Evolutionary conservation across 176 grass and related monocot genomes (phyloP), one percentile per base, ranked within the genome.

Genomic region (Bolboschoenus planiculmis): DNA sequence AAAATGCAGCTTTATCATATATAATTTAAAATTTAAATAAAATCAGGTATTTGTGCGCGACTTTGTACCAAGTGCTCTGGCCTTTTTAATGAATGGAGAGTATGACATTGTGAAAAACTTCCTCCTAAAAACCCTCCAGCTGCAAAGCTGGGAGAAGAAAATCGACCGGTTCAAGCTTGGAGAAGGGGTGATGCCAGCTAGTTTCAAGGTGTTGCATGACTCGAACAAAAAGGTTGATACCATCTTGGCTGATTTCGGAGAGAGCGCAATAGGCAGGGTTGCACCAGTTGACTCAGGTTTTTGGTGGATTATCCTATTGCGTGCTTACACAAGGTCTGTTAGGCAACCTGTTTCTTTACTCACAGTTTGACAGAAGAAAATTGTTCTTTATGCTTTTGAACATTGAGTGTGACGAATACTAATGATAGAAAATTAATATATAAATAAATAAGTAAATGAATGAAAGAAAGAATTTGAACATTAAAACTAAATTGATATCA

Each of bases 301-400:
- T 87, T 97, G 95, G 95, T 97, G 92, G 95, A 97, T 97, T 83
- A 91, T 97, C 84, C 92, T 97, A n/a, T 92, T 97, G 30, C 88
- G 92, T 23, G 95, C 92, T n/a, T 97, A 97, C 85, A 94, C 95
- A 87, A 97, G 89, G 77, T 97, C 85, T 39, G 78, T 80, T 80
- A 55, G 48, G 30, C 9, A 72, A 43, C 20, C 35, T 72, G 3
- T 43, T 33, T 37, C 18, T 13, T 26, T 44, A 26, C 18, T 72
- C 67, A 7, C 35, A 21, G 35, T 20, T 72, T 26, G 37, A 43
- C 36, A 24, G 20, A 13, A 77, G 40, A 77, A 51, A 74, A 51
- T 14, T 50, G 40, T 62, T 62, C 26, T 31, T 29, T 48, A 14
- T 76, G 20, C 37, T 43, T 23, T 44, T 51, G 14, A 71, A 16